Base-by-base conservation (phyloP, 176 grass and related monocot species). In the Echinochloa phyllopogon region DNA sequence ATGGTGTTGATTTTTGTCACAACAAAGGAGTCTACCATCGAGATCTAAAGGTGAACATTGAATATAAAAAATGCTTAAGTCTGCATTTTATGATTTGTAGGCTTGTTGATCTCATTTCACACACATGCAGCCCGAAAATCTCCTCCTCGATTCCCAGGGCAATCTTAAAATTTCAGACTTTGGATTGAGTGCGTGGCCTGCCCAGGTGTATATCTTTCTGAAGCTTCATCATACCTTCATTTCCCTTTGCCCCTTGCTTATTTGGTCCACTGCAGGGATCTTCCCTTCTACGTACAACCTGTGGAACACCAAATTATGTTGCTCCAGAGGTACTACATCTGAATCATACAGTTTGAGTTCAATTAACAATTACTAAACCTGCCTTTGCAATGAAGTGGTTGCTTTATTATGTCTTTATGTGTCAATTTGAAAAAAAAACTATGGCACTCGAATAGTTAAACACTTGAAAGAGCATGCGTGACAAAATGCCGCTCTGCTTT, bases 131-230 rank as follows among this genome's bases (percentile, higher is more conserved):
- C 96, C 96, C 57, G 96, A 98, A 90, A 98, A 98, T 86, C 93
- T 98, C 37, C 93, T 98, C 23, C 96, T 98, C 57, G 93, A 98
- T 44, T 98, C 93, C 7, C 96, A 98, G 89, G 96, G 96, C 56
- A 95, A 90, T 89, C 86, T 98, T 74, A 98, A 94, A 98, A 98
- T 98, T 90, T 98, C 96, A 68, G 96, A 98, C 84, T 98, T 98
- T 14, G 96, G 96, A 86, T 89, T 98, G 18, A 98, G 96, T 65
- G 96, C 96, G 48, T 90, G 89, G 91, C 93, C 96, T 88, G 91
- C 81, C 27, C 87, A 93, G 89, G 96, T 98, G 43, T 66, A 8
- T 69, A 66, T 84, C 41, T 59, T 89, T 91, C 75, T 69, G 15
- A 89, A 56, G 50, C 49, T 57, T 84, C 17, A 55, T 44, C 4